Conservation (phyloP, 306 rosid species). For the Citrullus amarus region DNA sequence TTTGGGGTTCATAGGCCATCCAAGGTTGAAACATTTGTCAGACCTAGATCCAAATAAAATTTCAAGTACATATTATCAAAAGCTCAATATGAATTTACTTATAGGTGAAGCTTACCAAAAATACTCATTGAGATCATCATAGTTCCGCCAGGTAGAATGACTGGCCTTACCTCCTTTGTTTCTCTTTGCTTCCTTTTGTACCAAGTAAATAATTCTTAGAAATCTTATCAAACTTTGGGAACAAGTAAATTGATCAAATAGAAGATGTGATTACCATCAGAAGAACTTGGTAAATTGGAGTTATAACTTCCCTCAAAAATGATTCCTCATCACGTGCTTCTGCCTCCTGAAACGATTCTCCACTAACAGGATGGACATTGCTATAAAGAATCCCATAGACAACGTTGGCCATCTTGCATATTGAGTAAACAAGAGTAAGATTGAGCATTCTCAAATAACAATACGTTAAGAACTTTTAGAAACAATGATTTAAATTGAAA, state of each 20-base stretch:
- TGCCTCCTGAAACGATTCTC: conserved; percentile 28
- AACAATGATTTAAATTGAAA: not conserved
- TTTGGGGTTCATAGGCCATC: conserved; percentile 66
- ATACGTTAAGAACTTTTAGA: not conserved
- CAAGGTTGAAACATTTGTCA: conserved; percentile 53
- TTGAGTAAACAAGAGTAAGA: not conserved
- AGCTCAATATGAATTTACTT: not conserved
- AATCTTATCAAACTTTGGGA: conserved; percentile 9
- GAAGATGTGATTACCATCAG: conserved; percentile 35
- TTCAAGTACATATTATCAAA: conserved; percentile 9
- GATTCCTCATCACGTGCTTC: conserved; percentile 49
- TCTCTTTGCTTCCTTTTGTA: conserved; percentile 83
- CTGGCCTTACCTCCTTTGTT: conserved; percentile 78
- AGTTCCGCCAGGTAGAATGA: conserved; percentile 95
- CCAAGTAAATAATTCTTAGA: conserved; percentile 26
- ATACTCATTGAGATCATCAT: conserved; percentile 94
- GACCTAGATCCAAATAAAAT: conserved; percentile 43
- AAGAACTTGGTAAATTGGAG: conserved; percentile 64
- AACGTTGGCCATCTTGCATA: conserved; percentile 60
- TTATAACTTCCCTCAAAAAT: conserved; percentile 52
- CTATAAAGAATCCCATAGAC: conserved; percentile 39
- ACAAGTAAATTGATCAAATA: conserved; percentile 14
- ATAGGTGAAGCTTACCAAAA: conserved; percentile 52
- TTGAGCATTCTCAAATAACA: not conserved
- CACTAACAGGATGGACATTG: conserved; percentile 41